Conservation (phyloP, 495 filamentous ascomycete genomes). For the Polyplosphaeria fusca region DNA sequence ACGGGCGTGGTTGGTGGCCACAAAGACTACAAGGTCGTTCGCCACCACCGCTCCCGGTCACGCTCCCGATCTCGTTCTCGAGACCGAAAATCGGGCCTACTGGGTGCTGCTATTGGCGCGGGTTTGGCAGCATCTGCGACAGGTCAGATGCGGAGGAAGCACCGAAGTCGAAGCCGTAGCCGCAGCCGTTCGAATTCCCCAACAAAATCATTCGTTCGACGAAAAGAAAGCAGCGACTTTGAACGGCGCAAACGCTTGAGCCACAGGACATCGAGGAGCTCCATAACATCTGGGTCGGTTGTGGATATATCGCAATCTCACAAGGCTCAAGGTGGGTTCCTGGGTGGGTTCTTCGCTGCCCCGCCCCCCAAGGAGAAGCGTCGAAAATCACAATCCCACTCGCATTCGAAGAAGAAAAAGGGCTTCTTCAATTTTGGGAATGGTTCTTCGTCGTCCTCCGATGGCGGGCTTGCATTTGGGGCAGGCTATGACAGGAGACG, state of each 20-base stretch:
- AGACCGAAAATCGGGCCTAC: slow-evolving; percentile 41
- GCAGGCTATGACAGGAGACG: slow-evolving; percentile 36
- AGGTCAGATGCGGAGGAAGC: slow-evolving; percentile 16
- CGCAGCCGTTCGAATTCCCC: slow-evolving; percentile 34
- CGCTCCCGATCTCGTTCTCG: slow-evolving; percentile 45
- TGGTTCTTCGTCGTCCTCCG: slow-evolving; percentile 59
- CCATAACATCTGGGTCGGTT: slow-evolving; percentile 21
- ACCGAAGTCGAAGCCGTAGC: slow-evolving; percentile 29
- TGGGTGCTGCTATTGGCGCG: slow-evolving; percentile 48
- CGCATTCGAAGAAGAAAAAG: slow-evolving; percentile 44
- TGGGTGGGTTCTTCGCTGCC: slow-evolving; percentile 46
- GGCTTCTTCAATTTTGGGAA: slow-evolving; percentile 62
- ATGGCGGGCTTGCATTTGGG: slow-evolving; percentile 51
- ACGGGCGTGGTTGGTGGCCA: slow-evolving; percentile 18
- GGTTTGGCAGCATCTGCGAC: slow-evolving; percentile 36
- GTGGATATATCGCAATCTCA: slow-evolving; percentile 28
- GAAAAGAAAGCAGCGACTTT: slow-evolving; percentile 29
- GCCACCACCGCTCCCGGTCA: slow-evolving; percentile 42
- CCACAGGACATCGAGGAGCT: slow-evolving; percentile 25
- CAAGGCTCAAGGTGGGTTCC: slow-evolving; percentile 28
- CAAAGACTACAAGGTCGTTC: slow-evolving; percentile 33
- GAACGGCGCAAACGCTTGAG: slow-evolving; percentile 18
- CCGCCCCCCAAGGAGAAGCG: slow-evolving; percentile 50
- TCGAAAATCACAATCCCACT: slow-evolving; percentile 32
- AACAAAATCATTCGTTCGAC: slow-evolving; percentile 20